Evolutionary conservation across 208 protist species (phyloP), one percentile per base, ranked within the genome.

Genomic region (Angomonas deanei): DNA sequence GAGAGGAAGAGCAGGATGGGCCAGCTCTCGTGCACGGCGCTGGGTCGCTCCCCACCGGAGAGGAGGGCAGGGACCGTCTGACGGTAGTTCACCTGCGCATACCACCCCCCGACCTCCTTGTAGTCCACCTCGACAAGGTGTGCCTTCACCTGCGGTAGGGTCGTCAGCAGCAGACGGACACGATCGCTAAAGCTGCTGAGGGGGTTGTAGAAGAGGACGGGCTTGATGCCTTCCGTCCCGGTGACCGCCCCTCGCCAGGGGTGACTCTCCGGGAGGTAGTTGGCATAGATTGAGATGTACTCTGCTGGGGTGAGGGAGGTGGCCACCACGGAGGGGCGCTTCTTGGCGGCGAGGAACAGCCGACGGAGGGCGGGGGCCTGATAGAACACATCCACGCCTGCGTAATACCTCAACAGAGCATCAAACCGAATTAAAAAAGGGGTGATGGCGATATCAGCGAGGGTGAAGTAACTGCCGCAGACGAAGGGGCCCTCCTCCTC

Each of bases 391-490:
- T 93, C 74, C 64, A 84, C 82, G 38, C 72, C 83, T 28, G 66
- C 46, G 77, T 84, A 80, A 74, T 88, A 93, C 52, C 59, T 55
- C 57, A 93, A 60, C 31, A 66, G 59, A 19, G 56, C 57, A 26
- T 74, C 64, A 55, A 91, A 83, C 21, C 77, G 81, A 38, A 76
- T 55, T 47, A 93, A 71, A 57, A 93, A 93, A 21, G 86, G 83
- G 48, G 87, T 59, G 2, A 93, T n/a, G 61, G 72, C 74, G 24
- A 85, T 59, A 55, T 93, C 86, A 6, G 78, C 86, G 61, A 91
- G 69, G n/a, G 82, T 82, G 78, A 93, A 88, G 36, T 63, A 64
- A n/a, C 70, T 70, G 70, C 87, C 86, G 36, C 77, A 76, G 65
- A 78, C 76, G 76, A 72, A 93, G 24, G 80, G 83, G 24, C 86